phyloP scores from a whole-genome alignment of 352 stramenopile species.

The Phytophthora litchii region DNA sequence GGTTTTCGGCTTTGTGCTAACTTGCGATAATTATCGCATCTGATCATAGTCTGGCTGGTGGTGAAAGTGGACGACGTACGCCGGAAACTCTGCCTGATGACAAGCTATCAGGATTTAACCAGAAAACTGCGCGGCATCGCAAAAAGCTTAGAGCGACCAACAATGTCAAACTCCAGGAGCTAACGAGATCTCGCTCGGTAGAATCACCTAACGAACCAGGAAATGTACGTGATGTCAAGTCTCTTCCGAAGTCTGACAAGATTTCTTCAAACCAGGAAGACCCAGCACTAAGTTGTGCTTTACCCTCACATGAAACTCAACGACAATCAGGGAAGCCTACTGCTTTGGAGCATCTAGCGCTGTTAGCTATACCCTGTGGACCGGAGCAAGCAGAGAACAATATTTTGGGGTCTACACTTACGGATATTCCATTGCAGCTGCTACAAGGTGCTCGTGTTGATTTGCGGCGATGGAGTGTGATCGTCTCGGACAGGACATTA shows the following conservation, averaged over 20 bases:
- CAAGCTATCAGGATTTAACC: not conserved
- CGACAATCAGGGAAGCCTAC: slow-evolving; percentile 19
- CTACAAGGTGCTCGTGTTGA: slow-evolving; percentile 56
- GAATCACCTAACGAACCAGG: slow-evolving; percentile 1
- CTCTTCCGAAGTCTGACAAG: not conserved
- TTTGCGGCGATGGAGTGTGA: slow-evolving; percentile 69
- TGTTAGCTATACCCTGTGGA: slow-evolving; percentile 16
- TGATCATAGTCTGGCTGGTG: slow-evolving; percentile 11
- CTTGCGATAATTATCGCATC: not conserved
- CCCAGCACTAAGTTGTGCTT: not conserved
- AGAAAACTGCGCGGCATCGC: slow-evolving; percentile 1
- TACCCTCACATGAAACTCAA: slow-evolving; percentile 3
- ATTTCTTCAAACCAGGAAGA: slow-evolving; percentile 45
- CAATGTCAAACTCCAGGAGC: slow-evolving; percentile 32
- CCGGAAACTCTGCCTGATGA: slow-evolving; percentile 16
- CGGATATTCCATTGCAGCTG: slow-evolving; percentile 71
- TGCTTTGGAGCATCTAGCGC: slow-evolving; percentile 34
- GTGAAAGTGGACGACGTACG: slow-evolving; percentile 30
- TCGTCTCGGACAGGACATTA: slow-evolving; percentile 71
- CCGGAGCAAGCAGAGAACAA: slow-evolving; percentile 12
- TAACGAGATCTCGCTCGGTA: slow-evolving; percentile 6
- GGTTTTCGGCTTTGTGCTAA: not conserved
- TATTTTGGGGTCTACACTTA: slow-evolving; percentile 3
- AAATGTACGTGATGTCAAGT: not conserved
- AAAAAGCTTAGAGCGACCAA: slow-evolving; percentile 20